Conservation (phyloP, 2,329 filamentous ascomycete genomes). For the Dactylellina cionopaga region DNA sequence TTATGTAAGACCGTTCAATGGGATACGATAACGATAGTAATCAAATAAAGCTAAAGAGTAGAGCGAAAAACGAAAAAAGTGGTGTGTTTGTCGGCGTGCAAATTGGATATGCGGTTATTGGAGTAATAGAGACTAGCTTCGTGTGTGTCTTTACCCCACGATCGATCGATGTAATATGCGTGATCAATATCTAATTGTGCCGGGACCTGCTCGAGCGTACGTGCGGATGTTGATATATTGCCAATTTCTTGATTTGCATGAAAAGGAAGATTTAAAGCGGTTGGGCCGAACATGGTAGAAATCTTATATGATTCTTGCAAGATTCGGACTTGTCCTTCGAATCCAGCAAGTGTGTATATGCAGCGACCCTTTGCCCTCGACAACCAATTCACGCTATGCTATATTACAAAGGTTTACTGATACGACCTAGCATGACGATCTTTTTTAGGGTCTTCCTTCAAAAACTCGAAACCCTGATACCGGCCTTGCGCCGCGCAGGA, state of each 20-base stretch:
- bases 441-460: conserved; percentile 46
- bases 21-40: conserved; percentile 44
- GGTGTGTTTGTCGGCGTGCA: conserved; percentile 41
- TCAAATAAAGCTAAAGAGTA: conserved; percentile 51
- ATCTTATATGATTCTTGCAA: conserved; percentile 48
- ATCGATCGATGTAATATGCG: conserved; percentile 45
- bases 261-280: conserved; percentile 47
- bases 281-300: conserved; percentile 49
- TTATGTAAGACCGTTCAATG: conserved; percentile 53
- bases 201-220: conserved; percentile 32
- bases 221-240: conserved; percentile 45
- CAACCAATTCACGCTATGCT: conserved; percentile 40
- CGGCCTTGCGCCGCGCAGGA: conserved; percentile 52
- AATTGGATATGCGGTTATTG: conserved; percentile 35
- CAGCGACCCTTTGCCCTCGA: conserved; percentile 35
- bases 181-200: conserved; percentile 49
- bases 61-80: conserved; percentile 29
- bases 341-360: conserved; percentile 28
- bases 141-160: conserved; percentile 36
- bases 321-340: conserved; percentile 36
- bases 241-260: conserved; percentile 44
- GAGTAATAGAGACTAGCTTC: conserved; percentile 37
- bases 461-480: conserved; percentile 52
- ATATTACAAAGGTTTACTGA: conserved; percentile 52
- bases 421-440: conserved; percentile 52